Evolutionary conservation across 2,329 filamentous ascomycete genomes (phyloP).

Genomic region (Claviceps purpurea): DNA sequence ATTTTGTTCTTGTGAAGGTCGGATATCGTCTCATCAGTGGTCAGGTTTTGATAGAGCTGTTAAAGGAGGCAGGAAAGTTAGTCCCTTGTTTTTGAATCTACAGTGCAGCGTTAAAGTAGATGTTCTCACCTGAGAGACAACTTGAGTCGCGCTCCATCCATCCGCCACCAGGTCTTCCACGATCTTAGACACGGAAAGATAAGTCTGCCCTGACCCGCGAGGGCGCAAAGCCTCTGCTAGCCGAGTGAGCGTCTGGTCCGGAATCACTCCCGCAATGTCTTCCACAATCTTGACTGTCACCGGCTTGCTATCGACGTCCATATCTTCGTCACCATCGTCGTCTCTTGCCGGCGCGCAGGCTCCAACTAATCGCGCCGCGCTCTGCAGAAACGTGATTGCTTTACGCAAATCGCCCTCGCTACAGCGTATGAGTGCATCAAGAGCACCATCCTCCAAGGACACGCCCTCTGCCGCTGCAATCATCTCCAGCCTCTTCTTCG

Average conservation of each 20-base stretch:
- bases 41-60: conserved; percentile 67
- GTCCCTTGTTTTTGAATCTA: neutral
- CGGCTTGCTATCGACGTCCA: conserved; percentile 44
- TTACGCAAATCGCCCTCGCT: conserved; percentile 92
- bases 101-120: neutral
- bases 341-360: conserved; percentile 39
- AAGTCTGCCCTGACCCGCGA: conserved; percentile 47
- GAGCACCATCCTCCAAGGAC: conserved; percentile 59
- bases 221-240: conserved; percentile 69
- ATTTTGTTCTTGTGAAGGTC: conserved; percentile 87
- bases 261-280: conserved; percentile 93
- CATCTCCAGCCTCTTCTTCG: conserved; percentile 61
- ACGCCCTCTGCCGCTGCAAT: conserved; percentile 76
- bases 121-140: conserved; percentile 57
- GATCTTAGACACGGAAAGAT: conserved; percentile 60
- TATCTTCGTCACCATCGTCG: conserved; percentile 42
- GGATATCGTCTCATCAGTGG: conserved; percentile 72
- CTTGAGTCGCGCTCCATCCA: conserved; percentile 89
- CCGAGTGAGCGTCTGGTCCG: conserved; percentile 54
- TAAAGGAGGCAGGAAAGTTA: neutral
- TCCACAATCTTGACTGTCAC: conserved; percentile 74
- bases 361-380: conserved; percentile 77
- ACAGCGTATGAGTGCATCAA: conserved; percentile 73
- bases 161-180: conserved; percentile 89
- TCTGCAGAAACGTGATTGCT: conserved; percentile 92